phyloP scores from a whole-genome alignment of 2,329 filamentous ascomycete genomes.

The Penicillium rolfsii region DNA sequence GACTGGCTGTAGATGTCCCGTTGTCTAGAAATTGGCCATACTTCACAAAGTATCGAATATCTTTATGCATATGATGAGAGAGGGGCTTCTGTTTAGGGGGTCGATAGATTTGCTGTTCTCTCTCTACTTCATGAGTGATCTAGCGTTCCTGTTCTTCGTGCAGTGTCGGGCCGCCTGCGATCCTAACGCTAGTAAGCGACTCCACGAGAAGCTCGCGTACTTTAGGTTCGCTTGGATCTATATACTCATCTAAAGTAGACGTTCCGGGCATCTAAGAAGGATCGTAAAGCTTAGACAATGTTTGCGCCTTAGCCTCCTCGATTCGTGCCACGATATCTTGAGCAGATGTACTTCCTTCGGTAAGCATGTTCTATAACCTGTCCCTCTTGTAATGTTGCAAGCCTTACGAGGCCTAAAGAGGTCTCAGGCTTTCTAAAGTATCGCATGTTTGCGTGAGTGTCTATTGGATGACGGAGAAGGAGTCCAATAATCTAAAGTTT shows the following conservation, averaged over 20 bases:
- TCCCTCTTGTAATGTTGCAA: conserved; percentile 15
- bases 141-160: conserved; percentile 68
- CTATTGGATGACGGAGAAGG: neutral
- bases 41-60: conserved; percentile 15
- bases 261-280: conserved; percentile 3
- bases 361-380: conserved; percentile 6
- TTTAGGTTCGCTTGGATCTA: neutral
- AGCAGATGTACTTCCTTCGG: neutral
- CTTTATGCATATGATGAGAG: conserved; percentile 5
- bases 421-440: neutral
- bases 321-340: neutral
- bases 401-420: conserved; percentile 8
- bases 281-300: conserved; percentile 15
- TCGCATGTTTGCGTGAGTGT: conserved; percentile 2
- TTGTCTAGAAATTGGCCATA: conserved; percentile 9
- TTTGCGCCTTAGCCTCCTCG: conserved; percentile 7
- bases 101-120: conserved; percentile 59
- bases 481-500: neutral
- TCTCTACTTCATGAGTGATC: conserved; percentile 64
- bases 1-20: neutral
- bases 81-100: conserved; percentile 50
- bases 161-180: conserved; percentile 58
- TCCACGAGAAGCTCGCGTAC: conserved; percentile 9
- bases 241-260: neutral
- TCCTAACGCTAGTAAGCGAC: neutral